Evolutionary conservation across 2,329 filamentous ascomycete species (phyloP).

Genomic region (Colletotrichum navitas): DNA sequence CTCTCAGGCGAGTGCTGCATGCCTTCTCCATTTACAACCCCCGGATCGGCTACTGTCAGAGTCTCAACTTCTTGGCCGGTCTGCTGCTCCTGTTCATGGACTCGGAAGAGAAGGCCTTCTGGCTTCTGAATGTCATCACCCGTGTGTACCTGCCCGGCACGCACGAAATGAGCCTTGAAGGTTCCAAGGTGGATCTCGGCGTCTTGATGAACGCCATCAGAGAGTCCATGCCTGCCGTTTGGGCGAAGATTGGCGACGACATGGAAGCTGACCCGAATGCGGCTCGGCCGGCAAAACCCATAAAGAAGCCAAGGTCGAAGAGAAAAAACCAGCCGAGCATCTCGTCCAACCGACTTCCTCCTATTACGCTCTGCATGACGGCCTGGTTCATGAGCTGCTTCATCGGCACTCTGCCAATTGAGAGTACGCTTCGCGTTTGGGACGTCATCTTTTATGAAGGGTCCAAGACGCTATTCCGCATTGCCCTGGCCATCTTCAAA

Average conservation of each 20-base stretch:
- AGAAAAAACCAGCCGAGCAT: conserved; percentile 56
- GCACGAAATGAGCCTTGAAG: conserved; percentile 90
- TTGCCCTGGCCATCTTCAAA: conserved; percentile 93
- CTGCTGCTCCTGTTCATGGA: conserved; percentile 89
- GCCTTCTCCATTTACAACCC: conserved; percentile 94
- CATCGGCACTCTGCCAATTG: conserved; percentile 91
- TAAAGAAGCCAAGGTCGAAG: conserved; percentile 51
- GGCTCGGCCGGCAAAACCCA: conserved; percentile 48
- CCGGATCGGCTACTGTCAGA: conserved; percentile 94
- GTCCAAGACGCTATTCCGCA: conserved; percentile 91
- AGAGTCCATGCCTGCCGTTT: conserved; percentile 85
- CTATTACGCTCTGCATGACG: conserved; percentile 92
- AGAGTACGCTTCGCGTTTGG: conserved; percentile 93
- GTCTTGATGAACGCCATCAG: conserved; percentile 90
- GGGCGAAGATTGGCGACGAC: conserved; percentile 88
- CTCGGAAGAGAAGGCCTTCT: conserved; percentile 91
- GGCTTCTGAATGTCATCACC: conserved; percentile 93
- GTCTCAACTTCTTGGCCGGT: conserved; percentile 93
- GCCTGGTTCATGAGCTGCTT: conserved; percentile 99
- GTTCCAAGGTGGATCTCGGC: conserved; percentile 92
- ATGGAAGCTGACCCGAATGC: conserved; percentile 66
- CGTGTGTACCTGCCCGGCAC: conserved; percentile 89
- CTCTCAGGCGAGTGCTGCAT: conserved; percentile 86
- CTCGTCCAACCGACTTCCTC: conserved; percentile 75
- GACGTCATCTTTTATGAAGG: conserved; percentile 97